phyloP scores from a whole-genome alignment of 1,284 basidiomycete species.

The Leccinum griseonigrum region DNA sequence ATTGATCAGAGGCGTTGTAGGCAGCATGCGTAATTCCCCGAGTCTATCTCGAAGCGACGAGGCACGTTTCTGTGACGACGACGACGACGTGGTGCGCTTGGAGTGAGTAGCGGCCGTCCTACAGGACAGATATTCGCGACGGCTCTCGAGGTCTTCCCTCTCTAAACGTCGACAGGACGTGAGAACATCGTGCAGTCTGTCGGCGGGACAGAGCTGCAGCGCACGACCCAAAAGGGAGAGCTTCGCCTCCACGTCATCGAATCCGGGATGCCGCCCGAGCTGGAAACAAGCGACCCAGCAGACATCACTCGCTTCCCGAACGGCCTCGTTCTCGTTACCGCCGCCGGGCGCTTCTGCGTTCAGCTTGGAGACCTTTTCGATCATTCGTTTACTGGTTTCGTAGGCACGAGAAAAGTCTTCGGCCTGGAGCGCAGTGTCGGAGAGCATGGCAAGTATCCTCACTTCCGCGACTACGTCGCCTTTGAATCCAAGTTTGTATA shows the following conservation, averaged over 20 bases:
- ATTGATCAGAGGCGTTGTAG: conserved; percentile 58
- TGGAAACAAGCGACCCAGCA: conserved; percentile 88
- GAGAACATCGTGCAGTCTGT: conserved; percentile 73
- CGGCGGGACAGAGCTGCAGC: conserved; percentile 83
- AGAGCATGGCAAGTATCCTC: conserved; percentile 84
- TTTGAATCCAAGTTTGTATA: conserved; percentile 81
- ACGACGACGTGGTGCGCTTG: conserved; percentile 17
- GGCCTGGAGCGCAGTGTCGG: conserved; percentile 75
- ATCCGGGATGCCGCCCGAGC: conserved; percentile 79
- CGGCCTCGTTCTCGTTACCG: conserved; percentile 43
- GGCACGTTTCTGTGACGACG: conserved; percentile 28
- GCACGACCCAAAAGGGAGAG: conserved; percentile 77
- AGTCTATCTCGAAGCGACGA: conserved; percentile 59
- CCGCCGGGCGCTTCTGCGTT: conserved; percentile 36
- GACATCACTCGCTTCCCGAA: conserved; percentile 69
- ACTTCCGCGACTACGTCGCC: conserved; percentile 71
- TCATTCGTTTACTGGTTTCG: conserved; percentile 72
- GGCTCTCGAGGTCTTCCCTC: conserved; percentile 54
- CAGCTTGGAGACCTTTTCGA: conserved; percentile 55
- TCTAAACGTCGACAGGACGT: conserved; percentile 69
- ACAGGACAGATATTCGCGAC: conserved; percentile 41
- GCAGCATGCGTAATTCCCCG: conserved; percentile 56
- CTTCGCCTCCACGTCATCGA: conserved; percentile 64
- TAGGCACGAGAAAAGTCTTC: conserved; percentile 77
- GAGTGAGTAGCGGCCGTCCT: conserved; percentile 20